phyloP scores from a whole-genome alignment of 2,329 filamentous ascomycete genomes.

The Penicillium sclerotiorum region DNA sequence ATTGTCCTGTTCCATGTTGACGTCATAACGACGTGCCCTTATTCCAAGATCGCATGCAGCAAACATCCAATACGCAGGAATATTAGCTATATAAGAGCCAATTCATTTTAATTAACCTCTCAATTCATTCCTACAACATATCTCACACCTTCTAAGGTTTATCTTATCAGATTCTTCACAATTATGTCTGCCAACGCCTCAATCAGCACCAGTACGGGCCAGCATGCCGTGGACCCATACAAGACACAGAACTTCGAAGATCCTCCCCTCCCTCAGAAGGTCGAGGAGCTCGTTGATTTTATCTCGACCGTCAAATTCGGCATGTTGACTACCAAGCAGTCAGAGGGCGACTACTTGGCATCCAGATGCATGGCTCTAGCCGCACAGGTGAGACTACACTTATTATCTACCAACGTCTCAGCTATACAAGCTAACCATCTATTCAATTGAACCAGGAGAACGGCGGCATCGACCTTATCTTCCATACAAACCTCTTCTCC shows the following conservation, averaged over 20 bases:
- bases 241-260: conserved; percentile 76
- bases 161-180: background rate
- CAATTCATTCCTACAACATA: too few relatives aligned
- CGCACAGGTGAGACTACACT: conserved; percentile 62
- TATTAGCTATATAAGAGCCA: too few relatives aligned
- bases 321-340: conserved; percentile 78
- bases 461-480: conserved; percentile 78
- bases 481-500: conserved; percentile 89
- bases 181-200: conserved; percentile 31
- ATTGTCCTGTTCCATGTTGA: conserved; percentile 25
- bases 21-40: conserved; percentile 27
- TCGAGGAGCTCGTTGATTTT: conserved; percentile 73
- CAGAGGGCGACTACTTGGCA: conserved; percentile 66
- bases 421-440: background rate
- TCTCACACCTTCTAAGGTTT: background rate
- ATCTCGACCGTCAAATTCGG: conserved; percentile 76
- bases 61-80: too few relatives aligned
- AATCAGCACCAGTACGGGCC: conserved; percentile 63
- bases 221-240: conserved; percentile 75
- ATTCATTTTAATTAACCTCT: too few relatives aligned
- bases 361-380: conserved; percentile 87
- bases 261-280: conserved; percentile 70
- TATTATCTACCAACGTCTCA: background rate
- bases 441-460: conserved; percentile 59
- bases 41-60: conserved; percentile 11